Evolutionary conservation across 2,329 filamentous ascomycete genomes (phyloP), one percentile per base, ranked within the genome.

Genomic region (Pyrenophora graminea): DNA sequence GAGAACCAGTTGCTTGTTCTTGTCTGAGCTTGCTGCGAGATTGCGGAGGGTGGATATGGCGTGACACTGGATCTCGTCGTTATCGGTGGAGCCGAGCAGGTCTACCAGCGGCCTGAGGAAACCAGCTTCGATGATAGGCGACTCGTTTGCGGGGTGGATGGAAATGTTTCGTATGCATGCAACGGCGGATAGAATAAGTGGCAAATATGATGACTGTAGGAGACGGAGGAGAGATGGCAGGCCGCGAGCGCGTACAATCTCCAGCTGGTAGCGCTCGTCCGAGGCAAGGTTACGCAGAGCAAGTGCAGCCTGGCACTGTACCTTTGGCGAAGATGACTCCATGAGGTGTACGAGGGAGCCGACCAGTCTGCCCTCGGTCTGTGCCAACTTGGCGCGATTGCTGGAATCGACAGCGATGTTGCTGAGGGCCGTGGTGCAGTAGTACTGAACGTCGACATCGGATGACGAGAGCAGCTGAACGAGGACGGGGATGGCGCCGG

Each of bases 141-240:
- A 97, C 76, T 99, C 94, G 75, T 99, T 99, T 69, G 93, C 81
- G 15, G 94, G 94, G 71, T 99, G 94, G 61, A 99, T 99, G 50
- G 93, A 97, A 62, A 99, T 99, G 74, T 99, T 99, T 65, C 94
- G 89, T 72, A 99, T 99, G 71, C 94, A 99, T 42, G 94, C 94
- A 58, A 99, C 94, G 39, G 94, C 94, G 17, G 93, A 97, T 33
- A 97, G 85, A 53, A 97, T 97, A 47, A 99, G 84, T 10, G 94
- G 94, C 8, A 97, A 85, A 66, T 97, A 97, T 10, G 92, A 95
- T 1, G 93, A 97, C 74, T 97, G 92, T 17, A 99, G 82, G 15
- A 99, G 86, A 59, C 90, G 88, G 46, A 97, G 83, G 39, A 99
- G 83, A 27, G 93, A 91, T 39, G 85, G 84, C 15, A 99, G 83